Conservation (phyloP, 2,329 filamentous ascomycete genomes). For the Epichloe uncinata region DNA sequence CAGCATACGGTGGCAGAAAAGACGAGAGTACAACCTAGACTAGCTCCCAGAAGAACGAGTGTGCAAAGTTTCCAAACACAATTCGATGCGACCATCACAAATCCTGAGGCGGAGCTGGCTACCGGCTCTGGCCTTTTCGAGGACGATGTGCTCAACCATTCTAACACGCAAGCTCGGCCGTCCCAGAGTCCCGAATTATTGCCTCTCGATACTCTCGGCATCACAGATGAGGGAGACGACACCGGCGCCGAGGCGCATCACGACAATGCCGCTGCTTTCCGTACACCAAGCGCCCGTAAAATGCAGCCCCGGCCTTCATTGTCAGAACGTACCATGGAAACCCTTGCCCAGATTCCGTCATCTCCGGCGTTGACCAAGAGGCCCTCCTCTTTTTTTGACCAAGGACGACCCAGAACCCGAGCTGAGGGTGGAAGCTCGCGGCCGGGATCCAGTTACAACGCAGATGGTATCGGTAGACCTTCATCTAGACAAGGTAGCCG, state of each 20-base stretch:
- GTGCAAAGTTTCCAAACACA: conserved; percentile 4
- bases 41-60: conserved; percentile 8
- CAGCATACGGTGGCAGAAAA: conserved; percentile 4
- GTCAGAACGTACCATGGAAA: conserved; percentile 76
- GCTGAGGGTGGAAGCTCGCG: conserved; percentile 32
- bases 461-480: conserved; percentile 41
- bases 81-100: conserved; percentile 3
- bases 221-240: neutral
- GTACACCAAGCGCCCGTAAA: conserved; percentile 12
- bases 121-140: neutral
- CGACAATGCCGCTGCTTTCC: conserved; percentile 7
- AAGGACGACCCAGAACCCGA: conserved; percentile 41
- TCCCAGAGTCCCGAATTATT: neutral
- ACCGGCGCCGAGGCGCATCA: conserved; percentile 1
- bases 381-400: conserved; percentile 59
- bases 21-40: conserved; percentile 4
- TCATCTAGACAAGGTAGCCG: conserved; percentile 38
- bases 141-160: neutral
- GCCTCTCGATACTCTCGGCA: neutral
- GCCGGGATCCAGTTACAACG: conserved; percentile 47
- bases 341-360: conserved; percentile 61
- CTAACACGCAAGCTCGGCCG: neutral
- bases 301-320: conserved; percentile 42
- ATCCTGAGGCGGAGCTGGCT: neutral
- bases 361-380: conserved; percentile 58